phyloP scores from a whole-genome alignment of 2,329 filamentous ascomycete species.

The Coniella lustricola region DNA sequence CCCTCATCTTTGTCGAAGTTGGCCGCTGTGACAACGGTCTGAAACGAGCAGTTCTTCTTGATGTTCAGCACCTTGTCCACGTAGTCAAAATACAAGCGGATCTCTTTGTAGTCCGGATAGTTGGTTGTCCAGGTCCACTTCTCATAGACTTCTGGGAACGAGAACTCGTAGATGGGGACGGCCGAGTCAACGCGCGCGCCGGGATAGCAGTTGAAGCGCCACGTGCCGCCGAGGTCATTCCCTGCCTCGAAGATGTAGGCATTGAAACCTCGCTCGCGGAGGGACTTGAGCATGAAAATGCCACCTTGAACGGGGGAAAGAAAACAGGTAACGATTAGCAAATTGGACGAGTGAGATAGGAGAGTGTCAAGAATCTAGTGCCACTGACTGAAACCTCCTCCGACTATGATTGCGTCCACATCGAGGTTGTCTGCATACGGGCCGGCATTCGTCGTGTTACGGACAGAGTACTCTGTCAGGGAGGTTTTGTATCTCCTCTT shows the following conservation, averaged over 20 bases:
- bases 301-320: conserved; percentile 26
- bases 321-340: too few relatives aligned
- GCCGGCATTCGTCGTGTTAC: conserved; percentile 25
- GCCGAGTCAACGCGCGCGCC: conserved; percentile 48
- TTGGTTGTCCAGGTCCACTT: conserved; percentile 50
- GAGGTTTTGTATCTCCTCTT: conserved; percentile 37
- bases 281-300: conserved; percentile 43
- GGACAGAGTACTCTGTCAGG: conserved; percentile 31
- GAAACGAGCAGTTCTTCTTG: conserved; percentile 50
- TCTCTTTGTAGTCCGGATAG: conserved; percentile 44
- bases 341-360: too few relatives aligned
- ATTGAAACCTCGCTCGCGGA: conserved; percentile 42
- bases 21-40: conserved; percentile 46
- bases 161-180: conserved; percentile 46
- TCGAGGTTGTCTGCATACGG: conserved; percentile 37
- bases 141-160: conserved; percentile 43
- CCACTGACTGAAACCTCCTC: conserved; percentile 35
- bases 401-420: conserved; percentile 37
- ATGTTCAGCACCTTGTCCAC: conserved; percentile 48
- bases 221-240: conserved; percentile 43
- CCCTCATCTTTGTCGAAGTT: conserved; percentile 40
- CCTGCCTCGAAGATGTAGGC: conserved; percentile 46
- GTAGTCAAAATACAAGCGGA: conserved; percentile 52
- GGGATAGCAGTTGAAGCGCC: conserved; percentile 52
- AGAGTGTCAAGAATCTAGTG: background rate